Evolutionary conservation across 2,329 filamentous ascomycete genomes (phyloP).

Genomic region (Paradendryphiella salina): DNA sequence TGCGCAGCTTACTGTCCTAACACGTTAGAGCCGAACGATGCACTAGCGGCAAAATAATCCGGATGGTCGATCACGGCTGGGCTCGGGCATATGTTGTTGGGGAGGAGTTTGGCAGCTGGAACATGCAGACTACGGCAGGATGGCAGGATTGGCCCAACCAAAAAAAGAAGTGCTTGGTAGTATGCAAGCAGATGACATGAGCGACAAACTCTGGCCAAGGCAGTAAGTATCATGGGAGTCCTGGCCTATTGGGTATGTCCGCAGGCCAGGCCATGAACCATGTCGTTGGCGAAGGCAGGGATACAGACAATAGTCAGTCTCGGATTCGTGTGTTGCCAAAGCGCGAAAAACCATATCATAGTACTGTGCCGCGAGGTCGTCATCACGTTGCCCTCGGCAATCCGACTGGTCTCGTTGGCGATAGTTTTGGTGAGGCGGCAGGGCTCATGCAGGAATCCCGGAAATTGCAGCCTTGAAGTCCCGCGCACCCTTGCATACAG

Average conservation of each 20-base stretch:
- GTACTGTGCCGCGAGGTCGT: neutral
- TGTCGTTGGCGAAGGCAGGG: too few species aligned
- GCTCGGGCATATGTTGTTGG: neutral
- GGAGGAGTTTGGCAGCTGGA: slow-evolving; percentile 1
- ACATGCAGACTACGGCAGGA: slow-evolving; percentile 1
- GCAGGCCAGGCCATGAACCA: too few species aligned
- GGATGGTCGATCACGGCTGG: neutral
- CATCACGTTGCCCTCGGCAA: neutral
- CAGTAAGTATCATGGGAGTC: too few species aligned
- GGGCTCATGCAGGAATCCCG: slow-evolving; percentile 19
- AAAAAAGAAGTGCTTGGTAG: too few species aligned
- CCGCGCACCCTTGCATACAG: neutral
- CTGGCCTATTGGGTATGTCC: too few species aligned
- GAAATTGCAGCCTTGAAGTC: slow-evolving; percentile 4
- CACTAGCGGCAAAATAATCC: slow-evolving; percentile 5
- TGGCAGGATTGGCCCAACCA: neutral
- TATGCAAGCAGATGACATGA: too few species aligned
- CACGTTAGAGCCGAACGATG: slow-evolving; percentile 7
- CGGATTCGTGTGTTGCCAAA: neutral
- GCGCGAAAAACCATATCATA: neutral
- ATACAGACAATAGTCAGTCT: too few species aligned
- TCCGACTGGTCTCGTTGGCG: slow-evolving; percentile 8
- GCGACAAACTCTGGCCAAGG: too few species aligned
- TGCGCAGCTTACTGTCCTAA: too few species aligned
- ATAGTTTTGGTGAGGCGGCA: slow-evolving; percentile 14